Evolutionary conservation across 805 yeast genomes (phyloP).

Genomic region (Suhomyces canberraensis): DNA sequence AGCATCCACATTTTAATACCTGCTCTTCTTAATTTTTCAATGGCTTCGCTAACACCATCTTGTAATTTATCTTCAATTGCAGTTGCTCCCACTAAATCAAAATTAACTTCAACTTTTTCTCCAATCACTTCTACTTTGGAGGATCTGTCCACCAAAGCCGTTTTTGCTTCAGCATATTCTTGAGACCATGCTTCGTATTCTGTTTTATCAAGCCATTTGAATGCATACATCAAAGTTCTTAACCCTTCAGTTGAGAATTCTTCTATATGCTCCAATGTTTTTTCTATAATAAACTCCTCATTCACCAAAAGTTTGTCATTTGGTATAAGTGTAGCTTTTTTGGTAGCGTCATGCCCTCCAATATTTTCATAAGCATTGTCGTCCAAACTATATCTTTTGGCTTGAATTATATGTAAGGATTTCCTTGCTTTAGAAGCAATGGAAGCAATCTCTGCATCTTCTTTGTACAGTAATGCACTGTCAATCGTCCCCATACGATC

Average conservation of each 20-base stretch:
- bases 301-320: slow-evolving; percentile 59
- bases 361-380: not conserved
- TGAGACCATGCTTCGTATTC: slow-evolving; percentile 67
- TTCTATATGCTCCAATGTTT: slow-evolving; percentile 85
- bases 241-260: slow-evolving; percentile 94
- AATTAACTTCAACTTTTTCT: slow-evolving; percentile 61
- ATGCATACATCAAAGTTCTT: slow-evolving; percentile 83
- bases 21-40: slow-evolving; percentile 87
- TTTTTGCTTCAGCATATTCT: slow-evolving; percentile 71
- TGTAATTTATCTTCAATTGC: slow-evolving; percentile 97
- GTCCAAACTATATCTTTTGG: slow-evolving; percentile 47
- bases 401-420: slow-evolving; percentile 59
- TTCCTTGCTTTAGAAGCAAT: slow-evolving; percentile 52
- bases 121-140: slow-evolving; percentile 70
- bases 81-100: slow-evolving; percentile 82
- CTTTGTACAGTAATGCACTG: slow-evolving; percentile 43
- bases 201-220: slow-evolving; percentile 58
- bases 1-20: slow-evolving; percentile 97
- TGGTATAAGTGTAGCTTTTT: slow-evolving; percentile 16
- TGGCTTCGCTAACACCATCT: slow-evolving; percentile 94
- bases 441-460: slow-evolving; percentile 50
- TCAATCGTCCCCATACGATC: slow-evolving; percentile 45
- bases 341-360: too few species aligned
- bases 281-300: slow-evolving; percentile 76
- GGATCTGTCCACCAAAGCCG: slow-evolving; percentile 67